Conservation (phyloP, 2,329 filamentous ascomycete species). For the Fusarium penzigii region DNA sequence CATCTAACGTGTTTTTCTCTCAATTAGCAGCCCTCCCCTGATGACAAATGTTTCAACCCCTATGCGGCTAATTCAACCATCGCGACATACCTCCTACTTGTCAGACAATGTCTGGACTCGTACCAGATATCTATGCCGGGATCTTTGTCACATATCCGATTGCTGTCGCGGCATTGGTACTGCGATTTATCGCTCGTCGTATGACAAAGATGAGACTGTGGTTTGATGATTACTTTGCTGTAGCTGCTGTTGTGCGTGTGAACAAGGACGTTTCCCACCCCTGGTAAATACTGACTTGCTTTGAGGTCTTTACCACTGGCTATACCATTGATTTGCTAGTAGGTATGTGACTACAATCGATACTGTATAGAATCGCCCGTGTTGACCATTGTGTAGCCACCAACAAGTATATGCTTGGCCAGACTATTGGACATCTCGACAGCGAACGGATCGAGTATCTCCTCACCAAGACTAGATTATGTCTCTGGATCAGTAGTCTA, state of each 20-base stretch:
- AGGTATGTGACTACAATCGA: neutral
- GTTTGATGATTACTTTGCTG: slow-evolving; percentile 24
- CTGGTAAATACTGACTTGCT: neutral
- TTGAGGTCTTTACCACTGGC: slow-evolving; percentile 4
- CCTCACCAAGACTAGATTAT: slow-evolving; percentile 9
- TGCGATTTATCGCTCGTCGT: slow-evolving; percentile 19
- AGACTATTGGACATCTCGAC: neutral
- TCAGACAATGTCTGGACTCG: slow-evolving; percentile 22
- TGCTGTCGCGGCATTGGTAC: slow-evolving; percentile 13
- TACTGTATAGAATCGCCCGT: neutral
- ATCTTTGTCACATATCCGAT: slow-evolving; percentile 20
- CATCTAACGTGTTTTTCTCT: neutral
- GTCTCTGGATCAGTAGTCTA: slow-evolving; percentile 18
- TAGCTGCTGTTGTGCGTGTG: slow-evolving; percentile 18
- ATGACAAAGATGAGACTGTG: slow-evolving; percentile 25
- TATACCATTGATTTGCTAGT: slow-evolving; percentile 2
- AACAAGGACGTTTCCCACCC: neutral
- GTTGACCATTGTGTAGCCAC: slow-evolving; percentile 14
- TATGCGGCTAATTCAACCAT: neutral
- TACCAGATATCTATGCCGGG: slow-evolving; percentile 20
- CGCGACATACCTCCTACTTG: neutral
- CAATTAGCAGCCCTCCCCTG: neutral
- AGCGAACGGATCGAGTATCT: neutral
- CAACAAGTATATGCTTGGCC: slow-evolving; percentile 15
- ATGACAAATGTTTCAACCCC: neutral